These are phyloP conservation scores for Perkinsela sp. DNA, from an alignment of 208 protist genomes.

Conservation along the genomic window DNA sequence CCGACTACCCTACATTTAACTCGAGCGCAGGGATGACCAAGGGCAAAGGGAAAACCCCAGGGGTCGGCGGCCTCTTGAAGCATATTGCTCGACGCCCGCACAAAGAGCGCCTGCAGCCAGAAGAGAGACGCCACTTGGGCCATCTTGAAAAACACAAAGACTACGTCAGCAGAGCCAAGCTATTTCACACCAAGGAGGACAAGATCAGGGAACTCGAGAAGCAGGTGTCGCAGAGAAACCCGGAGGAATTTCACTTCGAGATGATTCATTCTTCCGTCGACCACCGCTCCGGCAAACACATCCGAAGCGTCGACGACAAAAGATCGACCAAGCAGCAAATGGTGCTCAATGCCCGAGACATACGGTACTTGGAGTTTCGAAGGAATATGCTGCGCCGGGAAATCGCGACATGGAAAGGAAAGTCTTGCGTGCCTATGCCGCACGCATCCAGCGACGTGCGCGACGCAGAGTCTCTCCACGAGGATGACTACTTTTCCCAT, in stretches of 20 bases:
- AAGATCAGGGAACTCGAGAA: conserved; percentile 36
- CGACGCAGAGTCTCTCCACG: background rate
- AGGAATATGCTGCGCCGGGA: background rate
- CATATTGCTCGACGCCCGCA: conserved; percentile 57
- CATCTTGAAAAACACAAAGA: conserved; percentile 75
- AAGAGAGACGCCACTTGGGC: conserved; percentile 34
- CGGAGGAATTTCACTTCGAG: conserved; percentile 69
- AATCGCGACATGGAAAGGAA: background rate
- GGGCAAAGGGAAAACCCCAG: conserved; percentile 47
- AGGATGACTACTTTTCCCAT: background rate
- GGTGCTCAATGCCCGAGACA: background rate
- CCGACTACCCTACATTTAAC: too few relatives aligned
- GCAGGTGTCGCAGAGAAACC: conserved; percentile 53
- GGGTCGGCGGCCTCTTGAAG: conserved; percentile 36
- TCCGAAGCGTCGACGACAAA: background rate
- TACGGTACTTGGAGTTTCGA: background rate
- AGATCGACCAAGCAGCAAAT: background rate
- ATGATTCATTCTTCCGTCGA: conserved; percentile 69
- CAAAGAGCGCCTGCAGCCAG: conserved; percentile 56
- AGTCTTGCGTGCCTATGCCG: background rate
- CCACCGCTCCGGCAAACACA: conserved; percentile 20
- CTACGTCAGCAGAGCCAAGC: conserved; percentile 41
- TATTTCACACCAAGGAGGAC: conserved; percentile 32
- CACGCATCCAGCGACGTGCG: background rate
- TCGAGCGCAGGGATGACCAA: conserved; percentile 30